phyloP scores from a whole-genome alignment of 2,329 filamentous ascomycete genomes.

The Ceratocystis colombiana region DNA sequence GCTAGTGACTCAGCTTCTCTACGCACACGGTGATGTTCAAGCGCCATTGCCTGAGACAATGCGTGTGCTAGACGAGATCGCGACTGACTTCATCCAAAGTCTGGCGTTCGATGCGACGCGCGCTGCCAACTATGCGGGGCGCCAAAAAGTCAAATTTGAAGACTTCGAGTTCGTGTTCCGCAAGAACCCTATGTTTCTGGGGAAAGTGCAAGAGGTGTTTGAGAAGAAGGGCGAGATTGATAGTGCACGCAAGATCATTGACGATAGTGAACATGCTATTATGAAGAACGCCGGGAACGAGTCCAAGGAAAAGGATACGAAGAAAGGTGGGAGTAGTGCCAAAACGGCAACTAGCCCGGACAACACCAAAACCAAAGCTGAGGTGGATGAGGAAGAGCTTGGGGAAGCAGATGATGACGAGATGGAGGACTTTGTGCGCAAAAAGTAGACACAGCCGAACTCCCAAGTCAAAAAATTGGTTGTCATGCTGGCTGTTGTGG shows the following conservation, averaged over 20 bases:
- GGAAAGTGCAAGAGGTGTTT: slow-evolving; percentile 79
- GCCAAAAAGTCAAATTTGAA: slow-evolving; percentile 95
- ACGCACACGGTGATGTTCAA: slow-evolving; percentile 67
- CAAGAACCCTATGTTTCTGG: slow-evolving; percentile 73
- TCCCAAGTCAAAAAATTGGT: background rate
- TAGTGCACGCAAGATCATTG: slow-evolving; percentile 65
- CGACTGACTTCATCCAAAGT: slow-evolving; percentile 93
- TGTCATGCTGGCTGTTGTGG: background rate
- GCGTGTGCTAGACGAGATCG: slow-evolving; percentile 82
- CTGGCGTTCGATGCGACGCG: slow-evolving; percentile 83
- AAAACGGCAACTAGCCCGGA: slow-evolving; percentile 7
- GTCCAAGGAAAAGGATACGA: slow-evolving; percentile 33
- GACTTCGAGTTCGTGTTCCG: slow-evolving; percentile 94
- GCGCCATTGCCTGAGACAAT: slow-evolving; percentile 75
- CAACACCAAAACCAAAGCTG: slow-evolving; percentile 24
- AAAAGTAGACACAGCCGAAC: slow-evolving; percentile 29
- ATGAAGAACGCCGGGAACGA: slow-evolving; percentile 44
- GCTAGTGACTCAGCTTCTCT: slow-evolving; percentile 62
- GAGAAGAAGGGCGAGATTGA: slow-evolving; percentile 83
- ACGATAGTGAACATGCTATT: slow-evolving; percentile 54
- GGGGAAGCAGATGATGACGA: slow-evolving; percentile 45
- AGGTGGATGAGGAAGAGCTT: slow-evolving; percentile 41
- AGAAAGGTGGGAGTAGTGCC: slow-evolving; percentile 27
- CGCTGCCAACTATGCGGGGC: slow-evolving; percentile 72
- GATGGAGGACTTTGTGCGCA: slow-evolving; percentile 36